These are phyloP conservation scores for Sporothrix curviconia DNA, from an alignment of 2,329 filamentous ascomycete species.

Conservation along the genomic window DNA sequence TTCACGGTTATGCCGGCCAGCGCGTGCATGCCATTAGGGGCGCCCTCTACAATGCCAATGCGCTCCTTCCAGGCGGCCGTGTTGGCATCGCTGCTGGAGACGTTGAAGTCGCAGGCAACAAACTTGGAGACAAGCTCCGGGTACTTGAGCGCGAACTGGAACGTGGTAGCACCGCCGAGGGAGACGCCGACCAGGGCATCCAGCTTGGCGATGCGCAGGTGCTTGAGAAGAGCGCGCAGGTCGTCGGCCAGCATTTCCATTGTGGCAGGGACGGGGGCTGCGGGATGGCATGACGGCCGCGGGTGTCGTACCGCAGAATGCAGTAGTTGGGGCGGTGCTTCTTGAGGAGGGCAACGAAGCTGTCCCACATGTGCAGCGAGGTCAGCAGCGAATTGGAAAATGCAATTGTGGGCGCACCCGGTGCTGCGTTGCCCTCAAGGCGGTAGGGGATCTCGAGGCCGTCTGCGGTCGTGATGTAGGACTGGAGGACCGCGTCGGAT, in stretches of 20 bases:
- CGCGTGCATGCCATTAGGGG: slow-evolving; percentile 46
- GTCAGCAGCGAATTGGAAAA: slow-evolving; percentile 78
- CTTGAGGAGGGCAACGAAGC: slow-evolving; percentile 58
- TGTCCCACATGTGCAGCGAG: slow-evolving; percentile 74
- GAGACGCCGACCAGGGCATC: slow-evolving; percentile 68
- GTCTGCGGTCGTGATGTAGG: slow-evolving; percentile 60
- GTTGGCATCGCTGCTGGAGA: slow-evolving; percentile 64
- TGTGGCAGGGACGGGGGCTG: slow-evolving; percentile 45
- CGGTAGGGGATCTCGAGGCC: slow-evolving; percentile 64
- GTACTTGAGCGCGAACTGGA: slow-evolving; percentile 64
- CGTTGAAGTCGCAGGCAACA: slow-evolving; percentile 74
- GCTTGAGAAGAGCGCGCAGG: slow-evolving; percentile 57
- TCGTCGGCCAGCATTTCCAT: slow-evolving; percentile 64
- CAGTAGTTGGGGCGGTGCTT: slow-evolving; percentile 57
- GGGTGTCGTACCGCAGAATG: slow-evolving; percentile 69
- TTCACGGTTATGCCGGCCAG: slow-evolving; percentile 65
- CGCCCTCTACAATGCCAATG: slow-evolving; percentile 58
- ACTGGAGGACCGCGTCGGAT: slow-evolving; percentile 50
- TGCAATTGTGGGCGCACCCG: slow-evolving; percentile 63
- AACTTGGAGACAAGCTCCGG: slow-evolving; percentile 54
- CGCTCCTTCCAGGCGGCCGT: slow-evolving; percentile 74
- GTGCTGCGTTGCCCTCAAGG: slow-evolving; percentile 64
- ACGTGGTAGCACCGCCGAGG: slow-evolving; percentile 71
- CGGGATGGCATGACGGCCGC: slow-evolving; percentile 54
- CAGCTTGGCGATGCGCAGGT: slow-evolving; percentile 61